Evolutionary conservation across 2,329 filamentous ascomycete genomes (phyloP), one percentile per base, ranked within the genome.

Genomic region (Hypoxylon sp.): DNA sequence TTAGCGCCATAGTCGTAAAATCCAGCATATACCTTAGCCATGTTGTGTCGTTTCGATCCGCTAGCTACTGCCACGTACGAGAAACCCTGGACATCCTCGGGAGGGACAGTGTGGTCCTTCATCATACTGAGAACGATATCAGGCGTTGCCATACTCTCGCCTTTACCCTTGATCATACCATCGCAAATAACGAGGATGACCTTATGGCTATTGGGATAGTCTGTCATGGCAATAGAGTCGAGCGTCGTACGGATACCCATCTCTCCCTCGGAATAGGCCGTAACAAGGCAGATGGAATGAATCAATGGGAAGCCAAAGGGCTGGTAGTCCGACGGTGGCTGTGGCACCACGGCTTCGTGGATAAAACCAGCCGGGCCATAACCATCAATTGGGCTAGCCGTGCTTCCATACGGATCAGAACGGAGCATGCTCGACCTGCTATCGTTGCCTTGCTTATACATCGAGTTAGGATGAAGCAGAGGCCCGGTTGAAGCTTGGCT

Each of bases 161-260:
- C 96, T 74, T 96, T 88, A 71, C 96, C 96, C 81, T 97, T 97
- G 83, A 99, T 97, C 76, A 98, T 87, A 80, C 96, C 96, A 78
- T 99, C 96, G 80, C 96, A 99, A 73, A 99, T 92, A 73, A 97
- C 92, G 64, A 99, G 85, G 72, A 99, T 96, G 26, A 94, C 88
- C 81, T 99, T 99, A 85, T 99, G 96, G 78, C 95, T 98, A 85
- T 99, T 99, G 51, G 96, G 96, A 74, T 99, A 99, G 78, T 99
- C 96, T 2, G 96, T 99, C 80, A 93, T 97, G 51, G 95, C 96
- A 76, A 99, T 91, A 0, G 96, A 99, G 80, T 99, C 94, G 26
- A 99, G 83, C 0, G 96, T 99, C 0, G 94, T 97, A 49, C 96
- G 91, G 59, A 99, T 87, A 74, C 95, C 96, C 64, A 97, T 91